Evolutionary conservation across 2,329 filamentous ascomycete species (phyloP), one percentile per base, ranked within the genome.

Genomic region (Rhinocladiella mackenziei): DNA sequence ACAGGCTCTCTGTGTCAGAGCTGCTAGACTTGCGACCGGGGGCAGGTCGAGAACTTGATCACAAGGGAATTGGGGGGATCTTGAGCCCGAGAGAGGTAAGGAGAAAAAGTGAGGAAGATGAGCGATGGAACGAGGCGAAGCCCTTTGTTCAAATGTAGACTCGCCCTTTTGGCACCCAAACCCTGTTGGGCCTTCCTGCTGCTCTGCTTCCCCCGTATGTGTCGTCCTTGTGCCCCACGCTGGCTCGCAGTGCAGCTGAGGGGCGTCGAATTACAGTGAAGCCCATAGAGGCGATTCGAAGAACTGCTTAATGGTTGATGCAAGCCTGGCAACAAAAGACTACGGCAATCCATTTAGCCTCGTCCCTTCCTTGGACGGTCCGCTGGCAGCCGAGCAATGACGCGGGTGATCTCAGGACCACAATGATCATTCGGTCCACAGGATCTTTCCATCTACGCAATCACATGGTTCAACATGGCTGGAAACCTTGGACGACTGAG

Each of bases 371-470:
- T 17, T 26, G n/a, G 25, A 36, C 45, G 43, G 49, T 22, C 44
- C 49, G 45, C 38, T 38, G 30, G 33, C 31, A 45, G 30, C 49
- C 49, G 49, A 51, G 40, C 38, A 43, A 39, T 48, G 48, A 50
- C 39, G 44, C 44, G 44, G 44, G 49, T 19, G 48, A 51, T 51
- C 48, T 35, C 18, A 44, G 19, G 30, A 28, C 41, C 29, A 42
- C 41, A 39, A 22, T 39, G 44, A 39, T 51, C 41, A 48, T 45
- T 42, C 37, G 49, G 45, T 19, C 37, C 37, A 48, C 30, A 45
- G 39, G 29, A 45, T 43, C 29, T 22, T 30, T 29, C 29, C 8
- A 42, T 32, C 37, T 34, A 26, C 34, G 13, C 41, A 45, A 50
- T 50, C 47, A 22, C 39, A 43, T 36, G 30, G 31, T 9, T 11